These are phyloP conservation scores for Lophiotrema nucula DNA, from an alignment of 495 filamentous ascomycete species.

Conservation along the genomic window DNA sequence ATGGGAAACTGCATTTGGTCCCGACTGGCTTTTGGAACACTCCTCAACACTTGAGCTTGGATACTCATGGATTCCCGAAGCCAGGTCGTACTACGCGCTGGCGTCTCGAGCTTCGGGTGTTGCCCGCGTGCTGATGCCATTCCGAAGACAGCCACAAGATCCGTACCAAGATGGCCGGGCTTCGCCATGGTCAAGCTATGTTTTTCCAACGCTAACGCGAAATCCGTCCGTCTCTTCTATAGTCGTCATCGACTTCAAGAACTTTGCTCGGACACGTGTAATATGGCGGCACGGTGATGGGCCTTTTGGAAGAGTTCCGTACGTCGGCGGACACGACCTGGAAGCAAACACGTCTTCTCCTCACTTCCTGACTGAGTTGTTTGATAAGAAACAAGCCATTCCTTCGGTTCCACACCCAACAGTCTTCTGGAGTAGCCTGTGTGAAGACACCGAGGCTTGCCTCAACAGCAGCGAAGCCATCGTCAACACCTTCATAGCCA, in stretches of 20 bases:
- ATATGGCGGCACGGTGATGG: neutral
- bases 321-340: neutral
- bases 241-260: neutral
- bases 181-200: neutral
- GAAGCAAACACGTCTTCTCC: neutral
- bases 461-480: neutral
- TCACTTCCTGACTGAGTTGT: neutral
- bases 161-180: neutral
- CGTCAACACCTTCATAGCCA: neutral
- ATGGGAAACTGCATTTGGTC: neutral
- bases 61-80: neutral
- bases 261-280: neutral
- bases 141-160: neutral
- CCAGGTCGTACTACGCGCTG: neutral
- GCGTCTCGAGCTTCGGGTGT: neutral
- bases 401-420: conserved; percentile 1
- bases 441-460: neutral
- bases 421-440: conserved; percentile 8
- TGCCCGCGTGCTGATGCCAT: neutral
- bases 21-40: neutral
- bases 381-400: neutral
- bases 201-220: neutral
- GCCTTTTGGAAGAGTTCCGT: neutral
- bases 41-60: neutral
- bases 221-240: neutral